phyloP scores from a whole-genome alignment of 75 land plant species.

The Picea glauca region DNA sequence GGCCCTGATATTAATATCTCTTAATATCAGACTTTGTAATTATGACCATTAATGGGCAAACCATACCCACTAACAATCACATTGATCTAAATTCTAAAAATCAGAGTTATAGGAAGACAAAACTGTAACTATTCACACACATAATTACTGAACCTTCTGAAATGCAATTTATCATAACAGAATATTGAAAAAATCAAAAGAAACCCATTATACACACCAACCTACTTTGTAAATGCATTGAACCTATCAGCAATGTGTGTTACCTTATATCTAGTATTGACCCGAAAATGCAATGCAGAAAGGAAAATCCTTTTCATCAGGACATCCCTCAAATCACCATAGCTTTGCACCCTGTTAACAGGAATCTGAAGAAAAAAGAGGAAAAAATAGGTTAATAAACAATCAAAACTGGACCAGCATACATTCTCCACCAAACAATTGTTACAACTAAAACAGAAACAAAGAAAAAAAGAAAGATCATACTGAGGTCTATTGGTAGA shows the following conservation, averaged over 20 bases:
- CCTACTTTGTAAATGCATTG: neutral
- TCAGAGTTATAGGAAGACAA: too few species aligned
- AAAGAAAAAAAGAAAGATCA: neutral
- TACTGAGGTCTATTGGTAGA: too few species aligned
- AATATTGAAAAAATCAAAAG: neutral
- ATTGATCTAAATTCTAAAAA: too few species aligned
- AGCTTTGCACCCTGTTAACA: conserved; percentile 77
- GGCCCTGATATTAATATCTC: too few species aligned
- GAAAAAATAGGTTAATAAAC: neutral
- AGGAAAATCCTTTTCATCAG: conserved; percentile 96
- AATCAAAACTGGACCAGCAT: neutral
- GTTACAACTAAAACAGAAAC: neutral
- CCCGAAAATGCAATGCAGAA: conserved; percentile 93
- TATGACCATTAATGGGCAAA: too few species aligned
- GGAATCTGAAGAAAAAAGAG: conserved; percentile 58
- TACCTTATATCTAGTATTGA: conserved; percentile 97
- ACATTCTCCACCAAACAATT: neutral
- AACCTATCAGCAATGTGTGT: neutral
- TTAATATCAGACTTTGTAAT: too few species aligned
- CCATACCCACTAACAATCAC: too few species aligned
- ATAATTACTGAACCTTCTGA: neutral
- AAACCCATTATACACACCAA: neutral
- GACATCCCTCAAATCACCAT: conserved; percentile 83
- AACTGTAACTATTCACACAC: too few species aligned
- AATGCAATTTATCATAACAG: neutral